Conservation (phyloP, 2,329 filamentous ascomycete species). For the Botrytis fragariae region DNA sequence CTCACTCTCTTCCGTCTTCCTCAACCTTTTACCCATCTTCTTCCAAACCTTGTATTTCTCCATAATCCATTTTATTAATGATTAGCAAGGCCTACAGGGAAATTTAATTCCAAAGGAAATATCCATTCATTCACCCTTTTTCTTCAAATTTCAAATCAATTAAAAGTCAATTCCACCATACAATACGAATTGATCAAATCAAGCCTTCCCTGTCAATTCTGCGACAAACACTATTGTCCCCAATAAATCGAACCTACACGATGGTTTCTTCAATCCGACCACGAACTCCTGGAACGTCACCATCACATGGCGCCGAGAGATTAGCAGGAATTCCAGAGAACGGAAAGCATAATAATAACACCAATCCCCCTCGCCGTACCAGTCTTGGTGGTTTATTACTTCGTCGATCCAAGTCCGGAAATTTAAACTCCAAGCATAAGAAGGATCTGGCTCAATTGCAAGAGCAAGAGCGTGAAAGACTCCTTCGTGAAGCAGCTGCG, state of each 20-base stretch:
- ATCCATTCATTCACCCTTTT: slow-evolving; percentile 10
- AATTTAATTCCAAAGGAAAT: background rate
- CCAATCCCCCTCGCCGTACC: slow-evolving; percentile 43
- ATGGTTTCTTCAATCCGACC: slow-evolving; percentile 40
- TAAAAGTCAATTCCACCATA: slow-evolving; percentile 8
- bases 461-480: slow-evolving; percentile 51
- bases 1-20: background rate
- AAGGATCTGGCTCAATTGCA: slow-evolving; percentile 50
- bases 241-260: slow-evolving; percentile 23
- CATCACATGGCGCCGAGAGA: slow-evolving; percentile 36
- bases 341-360: slow-evolving; percentile 29
- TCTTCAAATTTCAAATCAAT: background rate
- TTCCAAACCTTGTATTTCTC: background rate
- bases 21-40: background rate
- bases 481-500: slow-evolving; percentile 53
- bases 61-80: slow-evolving; percentile 11
- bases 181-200: slow-evolving; percentile 5
- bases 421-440: slow-evolving; percentile 61
- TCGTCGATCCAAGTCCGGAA: slow-evolving; percentile 65
- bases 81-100: slow-evolving; percentile 3
- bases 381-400: slow-evolving; percentile 59
- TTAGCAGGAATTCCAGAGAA: slow-evolving; percentile 39
- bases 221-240: slow-evolving; percentile 26
- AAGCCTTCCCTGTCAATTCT: slow-evolving; percentile 28
- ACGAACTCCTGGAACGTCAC: slow-evolving; percentile 38